Conservation (phyloP, 805 yeast genomes). For the Kregervanrija pseudodelftensis region DNA sequence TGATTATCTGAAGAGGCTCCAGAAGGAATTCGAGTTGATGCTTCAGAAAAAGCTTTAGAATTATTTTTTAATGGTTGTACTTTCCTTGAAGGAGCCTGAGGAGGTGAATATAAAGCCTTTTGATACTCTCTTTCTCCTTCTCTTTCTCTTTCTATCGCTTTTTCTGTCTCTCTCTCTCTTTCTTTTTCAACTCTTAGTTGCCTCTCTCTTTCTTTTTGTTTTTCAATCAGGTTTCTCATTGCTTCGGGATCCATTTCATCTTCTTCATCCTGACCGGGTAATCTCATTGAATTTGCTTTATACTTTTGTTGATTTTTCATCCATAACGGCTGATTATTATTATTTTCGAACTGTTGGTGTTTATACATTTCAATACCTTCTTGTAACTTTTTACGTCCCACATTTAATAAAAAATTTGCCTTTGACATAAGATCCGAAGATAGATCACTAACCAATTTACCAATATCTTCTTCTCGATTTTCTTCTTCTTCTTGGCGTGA, state of each 20-base stretch:
- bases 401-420: slow-evolving; percentile 51
- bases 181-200: slow-evolving; percentile 15
- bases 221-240: slow-evolving; percentile 30
- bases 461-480: slow-evolving; percentile 27
- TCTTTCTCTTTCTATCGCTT: slow-evolving; percentile 4
- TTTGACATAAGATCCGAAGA: slow-evolving; percentile 50
- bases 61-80: too few species aligned
- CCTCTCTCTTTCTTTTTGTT: slow-evolving; percentile 33
- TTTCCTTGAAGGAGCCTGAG: slow-evolving; percentile 2
- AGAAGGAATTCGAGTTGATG: too few species aligned
- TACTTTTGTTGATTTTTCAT: slow-evolving; percentile 53
- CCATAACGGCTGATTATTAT: slow-evolving; percentile 58
- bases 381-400: slow-evolving; percentile 53
- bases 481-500: background rate
- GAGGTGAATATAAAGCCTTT: background rate
- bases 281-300: slow-evolving; percentile 30
- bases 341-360: slow-evolving; percentile 23
- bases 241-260: slow-evolving; percentile 39
- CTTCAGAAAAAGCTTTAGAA: too few species aligned
- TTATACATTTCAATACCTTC: slow-evolving; percentile 57
- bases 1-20: too few species aligned
- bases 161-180: slow-evolving; percentile 5
- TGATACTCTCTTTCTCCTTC: slow-evolving; percentile 6
- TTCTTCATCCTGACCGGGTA: slow-evolving; percentile 35
- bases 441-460: slow-evolving; percentile 41